These are phyloP conservation scores for Vitis labrusca DNA, from an alignment of 164 flowering plant species.

Conservation along the genomic window DNA sequence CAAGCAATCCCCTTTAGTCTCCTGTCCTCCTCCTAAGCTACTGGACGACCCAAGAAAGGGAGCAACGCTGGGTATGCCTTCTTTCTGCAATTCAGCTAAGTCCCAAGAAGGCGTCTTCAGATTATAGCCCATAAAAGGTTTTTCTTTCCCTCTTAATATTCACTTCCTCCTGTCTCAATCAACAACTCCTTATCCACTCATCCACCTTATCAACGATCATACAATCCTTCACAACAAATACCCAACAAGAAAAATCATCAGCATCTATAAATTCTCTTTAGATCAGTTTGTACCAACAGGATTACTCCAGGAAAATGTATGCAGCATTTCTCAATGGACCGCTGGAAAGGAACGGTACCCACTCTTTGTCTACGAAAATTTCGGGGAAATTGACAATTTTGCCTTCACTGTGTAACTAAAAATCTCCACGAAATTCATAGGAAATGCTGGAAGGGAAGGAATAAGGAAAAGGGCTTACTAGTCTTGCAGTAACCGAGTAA, in stretches of 20 bases:
- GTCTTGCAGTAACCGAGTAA: background rate
- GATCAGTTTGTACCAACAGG: too few relatives aligned
- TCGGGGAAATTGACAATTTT: too few relatives aligned
- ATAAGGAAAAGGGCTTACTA: background rate
- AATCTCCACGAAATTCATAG: background rate
- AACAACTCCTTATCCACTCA: background rate
- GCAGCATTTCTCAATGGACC: too few relatives aligned
- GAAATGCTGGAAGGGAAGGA: background rate
- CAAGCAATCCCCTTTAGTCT: constrained; percentile 5
- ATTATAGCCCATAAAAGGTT: constrained; percentile 13
- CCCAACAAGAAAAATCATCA: background rate
- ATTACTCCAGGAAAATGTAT: too few relatives aligned
- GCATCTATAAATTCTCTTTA: too few relatives aligned
- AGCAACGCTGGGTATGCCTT: constrained; percentile 4
- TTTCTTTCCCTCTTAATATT: background rate
- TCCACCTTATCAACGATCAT: background rate
- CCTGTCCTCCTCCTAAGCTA: constrained; percentile 2
- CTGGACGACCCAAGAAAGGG: background rate
- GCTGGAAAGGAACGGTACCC: too few relatives aligned
- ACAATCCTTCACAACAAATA: background rate
- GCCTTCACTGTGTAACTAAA: too few relatives aligned
- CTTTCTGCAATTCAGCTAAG: constrained; percentile 10
- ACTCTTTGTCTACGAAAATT: too few relatives aligned
- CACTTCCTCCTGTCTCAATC: background rate
- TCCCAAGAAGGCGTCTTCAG: constrained; percentile 17